These are phyloP conservation scores for Hapsidospora chrysogenum DNA, from an alignment of 495 filamentous ascomycete species.

Conservation along the genomic window DNA sequence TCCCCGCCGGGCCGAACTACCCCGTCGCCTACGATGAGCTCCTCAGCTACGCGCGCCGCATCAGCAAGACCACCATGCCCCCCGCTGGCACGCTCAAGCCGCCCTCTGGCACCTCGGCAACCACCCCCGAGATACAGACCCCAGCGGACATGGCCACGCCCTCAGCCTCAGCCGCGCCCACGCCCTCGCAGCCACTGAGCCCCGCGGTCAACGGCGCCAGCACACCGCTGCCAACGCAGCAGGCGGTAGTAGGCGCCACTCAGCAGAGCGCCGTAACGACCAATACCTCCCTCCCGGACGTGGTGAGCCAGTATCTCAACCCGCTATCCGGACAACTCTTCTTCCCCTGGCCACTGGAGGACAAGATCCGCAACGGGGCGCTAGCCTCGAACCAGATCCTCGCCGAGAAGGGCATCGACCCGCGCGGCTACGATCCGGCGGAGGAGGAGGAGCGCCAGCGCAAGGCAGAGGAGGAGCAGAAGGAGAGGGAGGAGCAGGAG, in stretches of 20 bases:
- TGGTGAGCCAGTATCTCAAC: conserved; percentile 33
- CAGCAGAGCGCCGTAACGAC: background rate
- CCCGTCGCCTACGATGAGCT: conserved; percentile 48
- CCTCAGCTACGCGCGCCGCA: conserved; percentile 53
- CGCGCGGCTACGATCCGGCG: conserved; percentile 34
- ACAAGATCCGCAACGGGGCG: conserved; percentile 42
- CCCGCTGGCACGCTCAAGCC: conserved; percentile 35
- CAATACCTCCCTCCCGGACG: conserved; percentile 14
- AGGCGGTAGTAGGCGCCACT: background rate
- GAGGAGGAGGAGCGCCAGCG: conserved; percentile 25
- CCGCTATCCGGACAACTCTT: conserved; percentile 31
- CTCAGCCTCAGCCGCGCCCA: background rate
- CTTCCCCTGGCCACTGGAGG: conserved; percentile 52
- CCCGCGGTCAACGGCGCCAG: background rate
- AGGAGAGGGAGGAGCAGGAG: conserved; percentile 23
- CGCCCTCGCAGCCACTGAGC: background rate
- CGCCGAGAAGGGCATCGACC: conserved; percentile 39
- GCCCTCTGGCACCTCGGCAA: background rate
- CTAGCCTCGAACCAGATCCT: conserved; percentile 41
- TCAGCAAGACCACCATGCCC: conserved; percentile 55
- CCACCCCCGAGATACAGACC: background rate
- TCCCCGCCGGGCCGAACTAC: conserved; percentile 18
- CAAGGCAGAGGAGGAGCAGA: conserved; percentile 20
- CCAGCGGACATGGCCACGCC: conserved; percentile 4
- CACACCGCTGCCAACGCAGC: background rate